Evolutionary conservation across 257 asterid species (phyloP), one percentile per base, ranked within the genome.

Genomic region (Solanum commersonii): DNA sequence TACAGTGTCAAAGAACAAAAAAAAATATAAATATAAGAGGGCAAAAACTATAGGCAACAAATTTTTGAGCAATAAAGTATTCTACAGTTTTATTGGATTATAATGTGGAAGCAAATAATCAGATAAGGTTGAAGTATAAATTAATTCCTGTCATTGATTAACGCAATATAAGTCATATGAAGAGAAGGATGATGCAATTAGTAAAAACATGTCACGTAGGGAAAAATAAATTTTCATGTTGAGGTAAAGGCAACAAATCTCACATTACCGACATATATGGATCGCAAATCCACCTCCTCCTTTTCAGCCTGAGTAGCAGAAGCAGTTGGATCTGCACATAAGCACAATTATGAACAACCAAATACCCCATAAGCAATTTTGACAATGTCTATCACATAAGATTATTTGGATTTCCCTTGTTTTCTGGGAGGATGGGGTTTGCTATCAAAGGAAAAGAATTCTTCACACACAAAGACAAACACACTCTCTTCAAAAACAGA

Each of bases 251-350:
- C 44, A 87, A 68, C 79, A 88, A 89, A 87, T 89, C 99, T 94
- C 91, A 96, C 99, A 91, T 96, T 96, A 38, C 99, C 99, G 85
- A 96, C 98, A 93, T 93, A 95, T 89, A 96, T 94, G 27, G 99
- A 96, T 73, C 98, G 96, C 72, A 93, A 37, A 92, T 95, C 99
- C 91, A 92, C 98, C 94, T 93, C 98, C 90, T 95, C 98, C 94
- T 96, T 96, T 79, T 95, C 99, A 88, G 95, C 95, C 90, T 92
- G 96, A 89, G 92, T 89, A 83, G 91, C 93, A 87, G 97, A 87
- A 87, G 90, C 88, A 77, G 87, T 71, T 85, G 94, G 87, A 89
- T 95, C 98, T 52, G 94, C 96, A 70, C 83, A 84, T 18, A 23
- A 29, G 40, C 31, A 60, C 73, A 27, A 81, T 44, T 49, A 44